These are phyloP conservation scores for Trichaptum fuscoviolaceum DNA, from an alignment of 768 basidiomycete genomes.

Conservation along the genomic window DNA sequence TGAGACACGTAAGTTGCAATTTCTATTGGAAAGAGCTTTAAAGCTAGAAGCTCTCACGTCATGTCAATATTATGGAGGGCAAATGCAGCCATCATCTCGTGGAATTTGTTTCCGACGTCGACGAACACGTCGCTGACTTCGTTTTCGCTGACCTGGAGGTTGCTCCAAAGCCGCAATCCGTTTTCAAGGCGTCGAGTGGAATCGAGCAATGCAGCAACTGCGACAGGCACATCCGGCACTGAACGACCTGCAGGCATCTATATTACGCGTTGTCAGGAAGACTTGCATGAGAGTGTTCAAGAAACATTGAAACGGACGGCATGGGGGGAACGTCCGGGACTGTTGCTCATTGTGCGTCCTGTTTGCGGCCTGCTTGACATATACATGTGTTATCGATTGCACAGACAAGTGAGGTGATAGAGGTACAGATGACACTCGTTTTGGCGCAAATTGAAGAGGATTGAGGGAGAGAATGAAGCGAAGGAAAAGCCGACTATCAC, in stretches of 20 bases:
- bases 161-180: constrained; percentile 63
- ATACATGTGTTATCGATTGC: background rate
- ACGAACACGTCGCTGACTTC: constrained; percentile 91
- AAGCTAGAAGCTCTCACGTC: constrained; percentile 44
- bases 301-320: background rate
- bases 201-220: constrained; percentile 65
- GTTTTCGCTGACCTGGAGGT: constrained; percentile 48
- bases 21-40: background rate
- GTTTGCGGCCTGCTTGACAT: background rate
- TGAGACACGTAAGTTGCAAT: background rate
- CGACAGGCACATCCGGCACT: constrained; percentile 44
- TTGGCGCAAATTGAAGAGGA: too few species aligned
- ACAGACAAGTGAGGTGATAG: too few species aligned
- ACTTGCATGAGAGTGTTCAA: background rate
- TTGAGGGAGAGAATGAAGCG: background rate
- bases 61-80: constrained; percentile 67
- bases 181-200: constrained; percentile 84
- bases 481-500: background rate
- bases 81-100: constrained; percentile 72
- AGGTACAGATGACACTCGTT: too few species aligned
- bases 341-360: background rate
- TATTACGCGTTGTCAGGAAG: background rate
- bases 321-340: background rate
- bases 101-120: constrained; percentile 85
- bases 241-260: background rate